Conservation (phyloP, 805 yeast species). For the Candida awuae region DNA sequence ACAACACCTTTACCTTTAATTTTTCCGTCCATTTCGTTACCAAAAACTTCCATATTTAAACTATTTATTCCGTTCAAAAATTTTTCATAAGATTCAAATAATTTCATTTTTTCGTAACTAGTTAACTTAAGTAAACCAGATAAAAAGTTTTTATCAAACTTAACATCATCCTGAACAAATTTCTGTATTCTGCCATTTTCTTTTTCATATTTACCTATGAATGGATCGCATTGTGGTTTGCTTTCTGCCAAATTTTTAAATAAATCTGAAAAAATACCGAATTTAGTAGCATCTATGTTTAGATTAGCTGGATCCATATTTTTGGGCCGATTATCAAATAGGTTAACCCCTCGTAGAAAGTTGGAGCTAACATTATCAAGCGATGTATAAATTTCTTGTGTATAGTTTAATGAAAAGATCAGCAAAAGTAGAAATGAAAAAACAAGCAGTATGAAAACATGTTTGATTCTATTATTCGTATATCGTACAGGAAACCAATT, state of each 20-base stretch:
- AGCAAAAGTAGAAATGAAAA: no score
- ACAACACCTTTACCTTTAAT: slow-evolving; percentile 32
- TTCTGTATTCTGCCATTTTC: slow-evolving; percentile 31
- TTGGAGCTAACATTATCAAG: no score
- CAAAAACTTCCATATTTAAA: slow-evolving; percentile 33
- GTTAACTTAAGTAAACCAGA: not conserved
- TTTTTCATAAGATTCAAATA: slow-evolving; percentile 14
- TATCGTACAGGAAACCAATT: no score
- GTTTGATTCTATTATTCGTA: no score
- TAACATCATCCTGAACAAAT: slow-evolving; percentile 29
- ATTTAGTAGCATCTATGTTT: not conserved
- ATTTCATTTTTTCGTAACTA: slow-evolving; percentile 12
- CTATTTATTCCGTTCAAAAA: slow-evolving; percentile 16
- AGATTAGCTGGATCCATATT: no score
- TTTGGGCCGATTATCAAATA: no score
- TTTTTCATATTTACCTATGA: slow-evolving; percentile 33
- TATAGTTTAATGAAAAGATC: no score
- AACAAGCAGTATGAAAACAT: no score
- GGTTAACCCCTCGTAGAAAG: no score
- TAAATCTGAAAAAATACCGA: slow-evolving; percentile 10
- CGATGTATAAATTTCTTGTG: no score
- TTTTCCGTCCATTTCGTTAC: slow-evolving; percentile 10
- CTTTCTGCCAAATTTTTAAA: slow-evolving; percentile 21
- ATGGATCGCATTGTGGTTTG: slow-evolving; percentile 33
- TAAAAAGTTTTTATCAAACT: not conserved